phyloP scores from a whole-genome alignment of 2,329 filamentous ascomycete species.

The Fusarium verrucosum region DNA sequence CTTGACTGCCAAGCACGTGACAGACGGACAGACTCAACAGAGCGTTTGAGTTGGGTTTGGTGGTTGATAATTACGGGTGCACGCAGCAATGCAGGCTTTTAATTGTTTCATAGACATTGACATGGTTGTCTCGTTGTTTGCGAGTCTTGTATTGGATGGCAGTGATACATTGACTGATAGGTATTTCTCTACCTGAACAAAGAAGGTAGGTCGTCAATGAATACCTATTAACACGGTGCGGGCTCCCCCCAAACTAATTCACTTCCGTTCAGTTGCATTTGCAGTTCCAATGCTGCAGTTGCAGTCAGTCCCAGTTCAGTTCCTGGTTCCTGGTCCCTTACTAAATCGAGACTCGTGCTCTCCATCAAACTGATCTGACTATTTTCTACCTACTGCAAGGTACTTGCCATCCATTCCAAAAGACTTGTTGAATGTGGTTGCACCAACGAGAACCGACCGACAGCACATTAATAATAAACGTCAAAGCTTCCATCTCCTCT shows the following conservation, averaged over 20 bases:
- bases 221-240: conserved; percentile 31
- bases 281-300: conserved; percentile 8
- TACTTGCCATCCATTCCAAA: conserved; percentile 18
- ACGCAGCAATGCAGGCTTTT: conserved; percentile 23
- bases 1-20: conserved; percentile 34
- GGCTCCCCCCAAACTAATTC: conserved; percentile 19
- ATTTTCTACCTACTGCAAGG: background rate
- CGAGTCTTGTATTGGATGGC: background rate
- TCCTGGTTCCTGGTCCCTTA: conserved; percentile 35
- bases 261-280: conserved; percentile 13
- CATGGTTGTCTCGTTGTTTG: background rate
- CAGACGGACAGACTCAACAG: conserved; percentile 3
- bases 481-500: conserved; percentile 41
- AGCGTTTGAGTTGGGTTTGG: conserved; percentile 29
- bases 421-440: conserved; percentile 16
- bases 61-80: conserved; percentile 9
- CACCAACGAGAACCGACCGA: conserved; percentile 18
- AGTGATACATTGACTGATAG: conserved; percentile 1
- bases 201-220: background rate
- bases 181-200: background rate
- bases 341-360: conserved; percentile 19
- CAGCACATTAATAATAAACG: no score
- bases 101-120: conserved; percentile 16
- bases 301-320: conserved; percentile 12
- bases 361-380: background rate